Conservation (phyloP, 306 rosid genomes). For the Calophaca sinica region DNA sequence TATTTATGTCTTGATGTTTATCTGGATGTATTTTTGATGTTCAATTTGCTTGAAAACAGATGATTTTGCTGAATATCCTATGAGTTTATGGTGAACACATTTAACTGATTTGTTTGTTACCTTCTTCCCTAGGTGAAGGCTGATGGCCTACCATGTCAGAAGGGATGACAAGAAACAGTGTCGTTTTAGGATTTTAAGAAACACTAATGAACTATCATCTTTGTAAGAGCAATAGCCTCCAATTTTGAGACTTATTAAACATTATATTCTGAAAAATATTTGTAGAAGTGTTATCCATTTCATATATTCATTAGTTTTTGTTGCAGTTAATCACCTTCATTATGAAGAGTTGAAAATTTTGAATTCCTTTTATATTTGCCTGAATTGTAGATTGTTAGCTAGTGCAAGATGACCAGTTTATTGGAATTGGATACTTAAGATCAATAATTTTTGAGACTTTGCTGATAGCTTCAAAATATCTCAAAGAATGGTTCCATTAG, state of each 20-base stretch:
- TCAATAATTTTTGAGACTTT: no score
- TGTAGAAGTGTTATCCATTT: constrained; percentile 4
- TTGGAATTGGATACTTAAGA: no score
- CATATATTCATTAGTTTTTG: constrained; percentile 9
- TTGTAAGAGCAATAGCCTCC: not conserved
- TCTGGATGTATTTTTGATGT: not conserved
- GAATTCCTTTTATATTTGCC: not conserved
- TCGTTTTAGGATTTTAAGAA: constrained; percentile 6
- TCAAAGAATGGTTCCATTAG: no score
- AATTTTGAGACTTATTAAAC: constrained; percentile 33
- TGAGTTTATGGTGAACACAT: not conserved
- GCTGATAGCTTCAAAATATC: no score
- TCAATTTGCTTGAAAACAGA: not conserved
- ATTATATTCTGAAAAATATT: constrained; percentile 1
- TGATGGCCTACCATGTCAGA: constrained; percentile 3
- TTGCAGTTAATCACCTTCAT: constrained; percentile 4
- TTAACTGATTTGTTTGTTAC: constrained; percentile 19
- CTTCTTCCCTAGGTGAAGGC: not conserved
- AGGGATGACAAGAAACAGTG: constrained; percentile 2
- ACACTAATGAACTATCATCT: constrained; percentile 4
- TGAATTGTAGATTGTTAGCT: not conserved
- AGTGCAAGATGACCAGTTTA: no score
- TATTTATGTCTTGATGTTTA: not conserved
- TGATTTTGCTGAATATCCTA: constrained; percentile 18
- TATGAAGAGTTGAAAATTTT: not conserved